phyloP scores from a whole-genome alignment of 805 yeast species.

The Ogataea trehalophila region DNA sequence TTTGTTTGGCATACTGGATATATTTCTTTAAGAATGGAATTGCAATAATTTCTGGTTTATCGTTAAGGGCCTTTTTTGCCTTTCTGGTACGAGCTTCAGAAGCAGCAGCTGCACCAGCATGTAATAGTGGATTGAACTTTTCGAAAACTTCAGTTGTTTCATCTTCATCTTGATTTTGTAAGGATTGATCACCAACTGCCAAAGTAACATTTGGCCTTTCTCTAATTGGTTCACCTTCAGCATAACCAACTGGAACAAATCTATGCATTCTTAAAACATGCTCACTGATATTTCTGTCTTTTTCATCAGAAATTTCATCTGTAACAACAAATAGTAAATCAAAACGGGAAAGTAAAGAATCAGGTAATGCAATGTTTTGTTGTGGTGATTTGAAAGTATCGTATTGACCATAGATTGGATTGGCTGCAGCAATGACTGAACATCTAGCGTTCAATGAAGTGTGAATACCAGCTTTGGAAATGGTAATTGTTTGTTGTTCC shows the following conservation, averaged over 20 bases:
- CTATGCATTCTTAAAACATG: conserved; percentile 94
- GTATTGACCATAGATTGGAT: conserved; percentile 95
- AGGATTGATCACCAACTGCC: conserved; percentile 71
- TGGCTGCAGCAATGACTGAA: conserved; percentile 96
- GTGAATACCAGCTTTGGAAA: conserved; percentile 97
- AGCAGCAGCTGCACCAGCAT: conserved; percentile 63
- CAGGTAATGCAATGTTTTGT: conserved; percentile 94
- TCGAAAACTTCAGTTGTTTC: conserved; percentile 69
- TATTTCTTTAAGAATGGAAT: conserved; percentile 88
- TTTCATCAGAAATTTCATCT: conserved; percentile 82
- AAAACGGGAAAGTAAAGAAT: conserved; percentile 92
- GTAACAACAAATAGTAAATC: conserved; percentile 94
- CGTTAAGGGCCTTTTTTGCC: conserved; percentile 24
- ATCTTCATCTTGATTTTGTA: conserved; percentile 39
- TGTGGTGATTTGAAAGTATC: conserved; percentile 95
- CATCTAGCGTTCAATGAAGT: conserved; percentile 95
- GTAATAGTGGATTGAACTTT: conserved; percentile 74
- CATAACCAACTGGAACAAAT: conserved; percentile 77
- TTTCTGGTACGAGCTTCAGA: conserved; percentile 27
- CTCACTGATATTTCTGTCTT: conserved; percentile 85
- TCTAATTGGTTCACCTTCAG: conserved; percentile 91
- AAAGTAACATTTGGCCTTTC: conserved; percentile 67
- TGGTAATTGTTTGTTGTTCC: conserved; percentile 99
- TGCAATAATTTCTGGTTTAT: conserved; percentile 50
- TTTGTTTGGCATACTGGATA: conserved; percentile 87